These are phyloP conservation scores for Diplocarpon mali DNA, from an alignment of 2,329 filamentous ascomycete species.

Conservation along the genomic window DNA sequence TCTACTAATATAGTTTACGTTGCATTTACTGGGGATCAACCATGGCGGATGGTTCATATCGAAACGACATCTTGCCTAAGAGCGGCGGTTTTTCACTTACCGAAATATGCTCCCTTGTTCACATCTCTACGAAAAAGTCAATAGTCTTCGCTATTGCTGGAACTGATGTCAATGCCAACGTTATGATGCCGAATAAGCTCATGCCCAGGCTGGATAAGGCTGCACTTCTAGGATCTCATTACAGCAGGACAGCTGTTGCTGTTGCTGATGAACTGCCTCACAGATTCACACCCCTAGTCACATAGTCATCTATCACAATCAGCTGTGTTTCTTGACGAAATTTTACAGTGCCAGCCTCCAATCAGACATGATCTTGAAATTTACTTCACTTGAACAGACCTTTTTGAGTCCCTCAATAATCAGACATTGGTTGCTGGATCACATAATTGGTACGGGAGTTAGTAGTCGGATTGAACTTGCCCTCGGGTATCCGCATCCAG, in stretches of 20 bases:
- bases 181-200: constrained; percentile 49
- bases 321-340: too few species aligned
- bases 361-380: too few species aligned
- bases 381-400: too few species aligned
- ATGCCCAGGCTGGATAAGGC: constrained; percentile 49
- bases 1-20: neutral
- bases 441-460: neutral
- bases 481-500: constrained; percentile 42
- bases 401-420: too few species aligned
- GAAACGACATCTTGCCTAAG: constrained; percentile 9
- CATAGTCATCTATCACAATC: constrained; percentile 42
- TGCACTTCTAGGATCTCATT: constrained; percentile 46
- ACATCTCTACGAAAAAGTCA: constrained; percentile 35
- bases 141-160: constrained; percentile 40
- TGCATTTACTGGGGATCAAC: constrained; percentile 1
- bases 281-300: constrained; percentile 50
- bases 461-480: constrained; percentile 23
- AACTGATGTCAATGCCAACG: constrained; percentile 46
- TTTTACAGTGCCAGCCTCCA: too few species aligned
- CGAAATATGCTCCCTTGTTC: constrained; percentile 13
- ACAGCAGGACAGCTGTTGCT: constrained; percentile 44
- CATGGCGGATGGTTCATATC: constrained; percentile 3
- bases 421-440: too few species aligned
- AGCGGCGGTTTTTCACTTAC: constrained; percentile 9
- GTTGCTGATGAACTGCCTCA: constrained; percentile 50